Conservation (phyloP, 176 grass and related monocot species). For the Avena eriantha region DNA sequence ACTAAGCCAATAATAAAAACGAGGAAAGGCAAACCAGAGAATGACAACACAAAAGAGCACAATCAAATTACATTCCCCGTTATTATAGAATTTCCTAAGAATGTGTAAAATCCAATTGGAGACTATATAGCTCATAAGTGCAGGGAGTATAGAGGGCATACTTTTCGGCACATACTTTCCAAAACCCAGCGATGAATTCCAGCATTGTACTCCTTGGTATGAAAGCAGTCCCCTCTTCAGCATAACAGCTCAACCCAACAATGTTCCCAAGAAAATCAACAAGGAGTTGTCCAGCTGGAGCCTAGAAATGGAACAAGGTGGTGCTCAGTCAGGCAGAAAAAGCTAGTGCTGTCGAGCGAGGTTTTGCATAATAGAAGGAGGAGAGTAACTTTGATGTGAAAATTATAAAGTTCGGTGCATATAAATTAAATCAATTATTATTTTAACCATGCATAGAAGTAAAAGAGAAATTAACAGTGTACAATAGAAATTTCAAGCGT, state of each 20-base stretch:
- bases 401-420: not conserved
- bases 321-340: not conserved
- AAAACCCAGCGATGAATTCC: not conserved
- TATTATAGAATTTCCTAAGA: not conserved
- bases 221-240: not conserved
- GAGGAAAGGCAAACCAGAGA: not conserved
- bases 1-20: not conserved
- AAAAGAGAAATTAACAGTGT: not conserved
- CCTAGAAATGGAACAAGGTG: not conserved
- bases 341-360: not conserved
- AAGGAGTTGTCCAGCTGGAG: not conserved
- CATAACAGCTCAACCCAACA: not conserved
- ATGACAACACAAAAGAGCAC: not conserved
- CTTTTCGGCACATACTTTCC: not conserved
- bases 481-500: not conserved
- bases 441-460: not conserved
- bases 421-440: not conserved
- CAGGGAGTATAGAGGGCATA: not conserved
- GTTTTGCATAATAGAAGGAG: not conserved
- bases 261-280: not conserved
- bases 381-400: not conserved
- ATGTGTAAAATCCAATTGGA: not conserved
- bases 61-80: not conserved
- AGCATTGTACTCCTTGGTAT: not conserved
- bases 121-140: not conserved